Percentiles rank a stretch among this genome's conserved stretches.
Evolutionary conservation across 2,329 filamentous ascomycete species (phyloP).

Genomic region (Davidsoniella australis): DNA sequence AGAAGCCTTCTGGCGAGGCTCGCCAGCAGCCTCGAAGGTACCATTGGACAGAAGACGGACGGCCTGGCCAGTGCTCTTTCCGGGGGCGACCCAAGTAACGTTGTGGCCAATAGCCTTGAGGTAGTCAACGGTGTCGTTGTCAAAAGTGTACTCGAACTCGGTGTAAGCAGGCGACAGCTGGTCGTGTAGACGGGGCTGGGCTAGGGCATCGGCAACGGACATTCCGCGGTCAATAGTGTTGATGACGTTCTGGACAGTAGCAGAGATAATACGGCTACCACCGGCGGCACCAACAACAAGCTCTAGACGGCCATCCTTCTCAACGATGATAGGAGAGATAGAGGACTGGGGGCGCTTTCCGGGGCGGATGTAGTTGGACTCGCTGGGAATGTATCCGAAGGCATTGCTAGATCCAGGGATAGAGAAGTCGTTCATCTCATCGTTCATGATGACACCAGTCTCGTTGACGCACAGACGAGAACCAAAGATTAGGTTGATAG

Average conservation of each 20-base stretch:
- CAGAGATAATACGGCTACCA: conserved; percentile 68
- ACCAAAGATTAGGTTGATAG: conserved; percentile 67
- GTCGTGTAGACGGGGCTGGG: conserved; percentile 59
- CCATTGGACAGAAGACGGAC: conserved; percentile 46
- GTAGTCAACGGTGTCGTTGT: conserved; percentile 51
- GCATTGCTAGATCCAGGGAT: conserved; percentile 62
- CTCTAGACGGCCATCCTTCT: conserved; percentile 51
- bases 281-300: conserved; percentile 64
- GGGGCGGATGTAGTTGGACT: conserved; percentile 59
- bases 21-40: conserved; percentile 62
- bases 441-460: conserved; percentile 62
- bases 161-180: conserved; percentile 57
- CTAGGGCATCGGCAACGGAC: conserved; percentile 45
- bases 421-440: conserved; percentile 66
- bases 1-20: conserved; percentile 63
- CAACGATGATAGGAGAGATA: conserved; percentile 62
- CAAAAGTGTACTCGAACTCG: conserved; percentile 54
- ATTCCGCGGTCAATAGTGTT: conserved; percentile 53
- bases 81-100: conserved; percentile 50
- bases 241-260: conserved; percentile 62
- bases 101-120: conserved; percentile 55
- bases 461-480: conserved; percentile 61
- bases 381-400: conserved; percentile 69
- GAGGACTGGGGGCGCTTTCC: conserved; percentile 65
- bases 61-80: conserved; percentile 55